Base-by-base conservation (phyloP, 202 grass and related monocot genomes). In the Eragrostis tef region DNA sequence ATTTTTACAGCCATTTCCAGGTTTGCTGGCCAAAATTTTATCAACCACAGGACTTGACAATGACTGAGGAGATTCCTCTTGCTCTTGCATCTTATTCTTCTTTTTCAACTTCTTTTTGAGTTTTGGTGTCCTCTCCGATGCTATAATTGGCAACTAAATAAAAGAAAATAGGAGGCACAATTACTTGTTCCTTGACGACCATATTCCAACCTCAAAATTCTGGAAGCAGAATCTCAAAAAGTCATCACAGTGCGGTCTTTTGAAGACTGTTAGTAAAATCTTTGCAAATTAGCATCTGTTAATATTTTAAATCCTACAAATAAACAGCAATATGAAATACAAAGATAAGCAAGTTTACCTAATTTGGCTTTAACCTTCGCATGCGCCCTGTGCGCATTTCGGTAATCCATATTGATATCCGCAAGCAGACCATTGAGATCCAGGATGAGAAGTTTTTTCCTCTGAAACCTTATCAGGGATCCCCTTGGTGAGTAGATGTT, bases 181-280 rank as follows among this genome's bases (percentile, higher is more conserved):
- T 27, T 84, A 98, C 95, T 71, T 91, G 76, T 90, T 89, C 68
- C 95, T 90, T 46, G 95, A 98, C 11, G 95, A 94, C 95, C 95
- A 94, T 78, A 98, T 75, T 70, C 90, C 95, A 29, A 98, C 74
- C 74, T 91, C 83, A 71, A 98, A 98, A 57, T 93, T 93, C 87
- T 91, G 80, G 83, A 94, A 98, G 80, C 95, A 94, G 76, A 98
- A 98, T 31, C 81, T 91, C 77, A 98, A 61, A 88, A 98, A 98
- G 72, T 98, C 95, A 6, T 94, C 80, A 67, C 46, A 85, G 85
- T 88, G 88, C 7, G 88, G 87, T 79, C 95, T 90, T 85, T 48
- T 94, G 49, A 98, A 94, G 78, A 92, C 95, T 94, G 90, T 51
- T 62, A 66, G 39, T 25, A 76, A 75, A 77, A 74, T 78, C 25